phyloP scores from a whole-genome alignment of 306 rosid species.

The Sicyos edulis region DNA sequence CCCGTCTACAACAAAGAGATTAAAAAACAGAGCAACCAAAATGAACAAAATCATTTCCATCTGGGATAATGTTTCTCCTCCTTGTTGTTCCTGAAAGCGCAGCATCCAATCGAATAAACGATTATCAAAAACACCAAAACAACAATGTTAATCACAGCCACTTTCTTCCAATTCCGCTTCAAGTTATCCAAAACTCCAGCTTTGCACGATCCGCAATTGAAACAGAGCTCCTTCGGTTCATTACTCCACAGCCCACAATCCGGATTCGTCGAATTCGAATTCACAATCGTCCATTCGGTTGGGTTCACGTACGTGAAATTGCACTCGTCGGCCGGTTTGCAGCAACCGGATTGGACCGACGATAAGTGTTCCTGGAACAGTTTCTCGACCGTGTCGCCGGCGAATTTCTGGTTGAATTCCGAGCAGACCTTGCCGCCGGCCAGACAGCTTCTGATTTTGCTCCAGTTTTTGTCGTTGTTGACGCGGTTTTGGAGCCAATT shows the following conservation, averaged over 20 bases:
- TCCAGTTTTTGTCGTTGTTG: constrained; percentile 43
- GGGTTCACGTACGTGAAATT: constrained; percentile 34
- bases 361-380: constrained; percentile 35
- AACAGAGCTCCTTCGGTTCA: constrained; percentile 40
- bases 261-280: constrained; percentile 8
- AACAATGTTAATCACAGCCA: constrained; percentile 47
- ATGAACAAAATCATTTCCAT: constrained; percentile 26
- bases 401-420: constrained; percentile 4
- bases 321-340: constrained; percentile 63
- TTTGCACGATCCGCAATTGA: constrained; percentile 70
- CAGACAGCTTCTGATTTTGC: constrained; percentile 57
- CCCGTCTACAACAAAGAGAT: neutral
- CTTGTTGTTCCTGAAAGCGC: constrained; percentile 75
- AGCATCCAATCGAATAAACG: constrained; percentile 68
- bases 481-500: constrained; percentile 77
- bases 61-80: constrained; percentile 31
- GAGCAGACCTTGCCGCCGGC: constrained; percentile 46
- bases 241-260: constrained; percentile 60
- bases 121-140: constrained; percentile 51
- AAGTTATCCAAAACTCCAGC: constrained; percentile 69
- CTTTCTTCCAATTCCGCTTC: constrained; percentile 61
- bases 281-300: constrained; percentile 31
- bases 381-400: constrained; percentile 15
- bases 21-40: neutral
- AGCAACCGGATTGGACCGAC: constrained; percentile 81